Conservation (phyloP, 192 early-diverging fungal genomes). For the Rhizophagus sp. region DNA sequence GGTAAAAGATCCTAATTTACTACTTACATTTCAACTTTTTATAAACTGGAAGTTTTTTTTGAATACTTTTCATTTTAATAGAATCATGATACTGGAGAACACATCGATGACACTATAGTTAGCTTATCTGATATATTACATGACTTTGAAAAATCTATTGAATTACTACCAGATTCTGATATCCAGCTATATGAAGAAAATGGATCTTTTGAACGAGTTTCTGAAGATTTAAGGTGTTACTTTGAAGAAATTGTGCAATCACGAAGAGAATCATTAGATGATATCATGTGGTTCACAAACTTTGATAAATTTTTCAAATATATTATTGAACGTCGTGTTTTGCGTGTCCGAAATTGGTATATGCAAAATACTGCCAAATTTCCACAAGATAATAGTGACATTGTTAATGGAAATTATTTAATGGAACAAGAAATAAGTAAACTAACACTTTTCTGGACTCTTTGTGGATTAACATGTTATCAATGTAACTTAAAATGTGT, state of each 20-base stretch:
- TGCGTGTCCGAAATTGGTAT: slow-evolving; percentile 29
- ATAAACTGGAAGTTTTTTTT: too few species aligned
- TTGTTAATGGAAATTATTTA: slow-evolving; percentile 5
- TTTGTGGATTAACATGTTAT: slow-evolving; percentile 22
- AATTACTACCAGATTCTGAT: slow-evolving; percentile 4
- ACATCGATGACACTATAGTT: background rate
- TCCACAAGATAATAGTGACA: slow-evolving; percentile 27
- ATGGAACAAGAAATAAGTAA: slow-evolving; percentile 24
- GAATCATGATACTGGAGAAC: slow-evolving; percentile 5
- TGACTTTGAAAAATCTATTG: background rate
- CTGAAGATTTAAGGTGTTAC: slow-evolving; percentile 5
- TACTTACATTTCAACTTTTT: background rate
- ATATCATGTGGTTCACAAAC: slow-evolving; percentile 3
- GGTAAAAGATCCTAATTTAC: background rate
- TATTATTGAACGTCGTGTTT: slow-evolving; percentile 18
- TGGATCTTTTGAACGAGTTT: background rate
- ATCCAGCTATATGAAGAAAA: slow-evolving; percentile 4
- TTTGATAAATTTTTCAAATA: slow-evolving; percentile 17
- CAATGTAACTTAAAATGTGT: slow-evolving; percentile 23
- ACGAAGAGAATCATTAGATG: background rate
- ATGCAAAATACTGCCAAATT: slow-evolving; percentile 17
- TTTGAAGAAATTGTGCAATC: slow-evolving; percentile 27
- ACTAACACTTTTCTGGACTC: slow-evolving; percentile 17
- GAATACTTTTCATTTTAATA: background rate
- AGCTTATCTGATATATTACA: background rate